Evolutionary conservation across 306 rosid species (phyloP).

Genomic region (Sicyos baderoa): DNA sequence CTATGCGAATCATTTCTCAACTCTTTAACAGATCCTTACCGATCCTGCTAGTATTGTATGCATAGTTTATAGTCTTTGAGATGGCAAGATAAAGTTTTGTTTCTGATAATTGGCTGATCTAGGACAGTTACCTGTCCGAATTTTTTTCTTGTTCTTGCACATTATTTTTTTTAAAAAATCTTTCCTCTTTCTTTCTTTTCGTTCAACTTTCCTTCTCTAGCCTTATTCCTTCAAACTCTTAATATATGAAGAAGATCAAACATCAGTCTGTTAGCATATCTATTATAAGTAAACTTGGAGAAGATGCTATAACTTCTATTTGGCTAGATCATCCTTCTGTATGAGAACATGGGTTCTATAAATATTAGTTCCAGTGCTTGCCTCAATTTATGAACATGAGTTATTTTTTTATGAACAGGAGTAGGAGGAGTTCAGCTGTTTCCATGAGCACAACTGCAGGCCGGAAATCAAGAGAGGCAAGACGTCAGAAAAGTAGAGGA

Average conservation of each 20-base stretch:
- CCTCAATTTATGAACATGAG: conserved; percentile 24
- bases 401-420: conserved; percentile 32
- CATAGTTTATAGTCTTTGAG: too few relatives aligned
- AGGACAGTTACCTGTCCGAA: too few relatives aligned
- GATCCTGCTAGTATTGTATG: too few relatives aligned
- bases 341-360: neutral
- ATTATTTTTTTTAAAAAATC: neutral
- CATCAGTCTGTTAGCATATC: neutral
- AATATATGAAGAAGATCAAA: conserved; percentile 1
- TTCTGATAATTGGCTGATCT: too few relatives aligned
- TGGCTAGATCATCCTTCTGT: neutral
- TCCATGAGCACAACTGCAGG: conserved; percentile 54
- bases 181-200: neutral
- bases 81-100: too few relatives aligned
- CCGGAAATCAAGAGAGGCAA: conserved; percentile 71
- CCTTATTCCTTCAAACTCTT: neutral
- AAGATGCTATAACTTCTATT: neutral
- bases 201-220: neutral
- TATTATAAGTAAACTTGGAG: neutral
- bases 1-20: too few relatives aligned
- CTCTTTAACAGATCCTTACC: too few relatives aligned
- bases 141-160: neutral
- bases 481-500: conserved; percentile 87
- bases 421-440: conserved; percentile 56
- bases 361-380: conserved; percentile 20